A percentile compares a stretch with the other conserved stretches of the same genome.
Evolutionary conservation across 306 rosid genomes (phyloP).

Genomic region (Quercus variabilis): DNA sequence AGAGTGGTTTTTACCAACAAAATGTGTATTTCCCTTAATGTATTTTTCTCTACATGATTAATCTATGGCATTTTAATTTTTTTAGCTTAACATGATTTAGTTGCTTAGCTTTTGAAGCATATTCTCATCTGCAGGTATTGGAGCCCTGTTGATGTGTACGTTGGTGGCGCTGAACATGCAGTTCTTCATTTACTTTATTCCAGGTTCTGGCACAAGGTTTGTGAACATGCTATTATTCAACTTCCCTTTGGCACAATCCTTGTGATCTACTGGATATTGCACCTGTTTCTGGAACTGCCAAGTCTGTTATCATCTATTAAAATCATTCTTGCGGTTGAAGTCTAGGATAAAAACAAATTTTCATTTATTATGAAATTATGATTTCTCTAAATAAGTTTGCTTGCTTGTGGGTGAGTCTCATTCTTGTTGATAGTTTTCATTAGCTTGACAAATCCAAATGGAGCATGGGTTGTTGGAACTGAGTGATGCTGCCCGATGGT

Average conservation of each 20-base stretch:
- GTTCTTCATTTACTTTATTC: constrained; percentile 97
- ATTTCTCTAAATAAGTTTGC: neutral
- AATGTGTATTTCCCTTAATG: constrained; percentile 13
- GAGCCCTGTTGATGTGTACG: constrained; percentile 96
- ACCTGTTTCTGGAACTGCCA: constrained; percentile 6
- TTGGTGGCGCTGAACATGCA: constrained; percentile 99
- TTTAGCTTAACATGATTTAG: constrained; percentile 5
- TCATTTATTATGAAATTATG: neutral
- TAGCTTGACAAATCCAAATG: neutral
- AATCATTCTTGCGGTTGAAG: constrained; percentile 4
- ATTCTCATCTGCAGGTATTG: constrained; percentile 62
- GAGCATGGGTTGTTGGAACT: neutral
- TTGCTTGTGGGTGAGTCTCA: neutral
- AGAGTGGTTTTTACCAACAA: constrained; percentile 15
- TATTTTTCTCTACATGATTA: neutral
- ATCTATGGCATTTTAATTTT: neutral
- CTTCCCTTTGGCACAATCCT: neutral
- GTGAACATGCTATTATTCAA: constrained; percentile 14
- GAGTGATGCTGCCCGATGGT: neutral
- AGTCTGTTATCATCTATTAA: constrained; percentile 8
- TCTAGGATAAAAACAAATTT: constrained; percentile 10
- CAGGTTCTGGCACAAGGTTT: constrained; percentile 99
- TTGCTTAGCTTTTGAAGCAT: constrained; percentile 13
- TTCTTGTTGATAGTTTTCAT: neutral
- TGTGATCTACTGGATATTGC: neutral